A percentile compares a stretch with the other conserved stretches of the same genome.
phyloP scores from a whole-genome alignment of 2,329 filamentous ascomycete genomes.

The Massarina eburnea region DNA sequence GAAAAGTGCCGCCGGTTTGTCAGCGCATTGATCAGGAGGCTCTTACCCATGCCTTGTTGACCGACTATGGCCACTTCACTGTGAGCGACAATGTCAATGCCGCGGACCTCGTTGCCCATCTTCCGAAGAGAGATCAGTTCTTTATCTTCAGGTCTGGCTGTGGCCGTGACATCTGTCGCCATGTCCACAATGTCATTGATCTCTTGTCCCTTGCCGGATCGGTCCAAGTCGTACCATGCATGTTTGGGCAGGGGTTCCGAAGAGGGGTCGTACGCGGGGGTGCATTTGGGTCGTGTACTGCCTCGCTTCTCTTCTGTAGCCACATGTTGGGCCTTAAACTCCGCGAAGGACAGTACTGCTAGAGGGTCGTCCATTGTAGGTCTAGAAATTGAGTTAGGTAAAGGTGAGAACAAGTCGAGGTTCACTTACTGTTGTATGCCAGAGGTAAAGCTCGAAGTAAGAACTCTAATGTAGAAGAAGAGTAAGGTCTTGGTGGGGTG shows the following conservation, averaged over 20 bases:
- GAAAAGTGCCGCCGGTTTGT: slow-evolving; percentile 7
- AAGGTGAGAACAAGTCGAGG: no score
- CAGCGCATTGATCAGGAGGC: slow-evolving; percentile 11
- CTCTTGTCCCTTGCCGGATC: background rate
- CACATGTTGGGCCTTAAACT: no score
- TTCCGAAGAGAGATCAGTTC: slow-evolving; percentile 6
- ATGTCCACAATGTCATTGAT: background rate
- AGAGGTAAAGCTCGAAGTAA: no score
- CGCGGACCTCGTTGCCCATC: background rate
- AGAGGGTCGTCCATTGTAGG: no score
- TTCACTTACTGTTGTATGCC: no score
- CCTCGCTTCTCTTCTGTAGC: no score
- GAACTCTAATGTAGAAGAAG: no score
- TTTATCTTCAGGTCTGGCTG: slow-evolving; percentile 1
- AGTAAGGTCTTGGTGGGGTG: no score
- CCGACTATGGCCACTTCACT: slow-evolving; percentile 8
- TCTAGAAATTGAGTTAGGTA: no score
- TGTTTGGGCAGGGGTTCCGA: slow-evolving; percentile 2
- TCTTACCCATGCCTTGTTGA: slow-evolving; percentile 14
- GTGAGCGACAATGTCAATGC: background rate
- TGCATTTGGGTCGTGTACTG: background rate
- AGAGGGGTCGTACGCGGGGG: background rate
- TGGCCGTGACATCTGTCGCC: background rate
- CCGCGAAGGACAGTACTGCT: no score
- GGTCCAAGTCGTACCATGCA: slow-evolving; percentile 2